Evolutionary conservation across 2,329 filamentous ascomycete species (phyloP).

Genomic region (Colletotrichum viniferum): DNA sequence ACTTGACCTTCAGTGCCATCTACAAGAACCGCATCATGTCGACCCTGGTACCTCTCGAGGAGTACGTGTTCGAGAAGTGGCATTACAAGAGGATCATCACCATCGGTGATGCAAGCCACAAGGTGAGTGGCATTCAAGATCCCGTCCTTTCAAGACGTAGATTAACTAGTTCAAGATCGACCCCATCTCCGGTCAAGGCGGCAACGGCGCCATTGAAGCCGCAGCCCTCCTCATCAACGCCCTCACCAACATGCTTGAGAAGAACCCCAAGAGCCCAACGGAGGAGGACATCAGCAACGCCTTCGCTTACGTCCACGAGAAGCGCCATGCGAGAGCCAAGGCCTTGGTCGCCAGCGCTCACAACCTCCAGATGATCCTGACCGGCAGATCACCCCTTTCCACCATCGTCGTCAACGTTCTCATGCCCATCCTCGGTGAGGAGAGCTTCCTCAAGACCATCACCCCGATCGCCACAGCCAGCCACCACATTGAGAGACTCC

Average conservation of each 20-base stretch:
- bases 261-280: background rate
- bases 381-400: background rate
- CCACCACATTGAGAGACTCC: background rate
- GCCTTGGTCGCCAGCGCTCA: background rate
- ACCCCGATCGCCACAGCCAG: background rate
- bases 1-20: constrained; percentile 32
- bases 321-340: background rate
- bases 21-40: constrained; percentile 30
- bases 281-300: background rate
- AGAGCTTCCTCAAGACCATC: background rate
- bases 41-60: constrained; percentile 28
- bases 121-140: constrained; percentile 25
- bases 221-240: constrained; percentile 25
- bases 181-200: constrained; percentile 28
- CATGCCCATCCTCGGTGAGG: background rate
- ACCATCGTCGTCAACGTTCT: background rate
- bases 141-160: background rate
- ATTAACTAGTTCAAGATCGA: constrained; percentile 20
- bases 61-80: constrained; percentile 43
- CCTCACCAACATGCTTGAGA: background rate
- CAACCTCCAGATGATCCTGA: background rate
- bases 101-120: constrained; percentile 47
- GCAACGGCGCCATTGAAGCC: constrained; percentile 29
- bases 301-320: background rate
- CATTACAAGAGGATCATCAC: constrained; percentile 40